Conservation (phyloP, 805 yeast species). For the Sporopachydermia lactativora region DNA sequence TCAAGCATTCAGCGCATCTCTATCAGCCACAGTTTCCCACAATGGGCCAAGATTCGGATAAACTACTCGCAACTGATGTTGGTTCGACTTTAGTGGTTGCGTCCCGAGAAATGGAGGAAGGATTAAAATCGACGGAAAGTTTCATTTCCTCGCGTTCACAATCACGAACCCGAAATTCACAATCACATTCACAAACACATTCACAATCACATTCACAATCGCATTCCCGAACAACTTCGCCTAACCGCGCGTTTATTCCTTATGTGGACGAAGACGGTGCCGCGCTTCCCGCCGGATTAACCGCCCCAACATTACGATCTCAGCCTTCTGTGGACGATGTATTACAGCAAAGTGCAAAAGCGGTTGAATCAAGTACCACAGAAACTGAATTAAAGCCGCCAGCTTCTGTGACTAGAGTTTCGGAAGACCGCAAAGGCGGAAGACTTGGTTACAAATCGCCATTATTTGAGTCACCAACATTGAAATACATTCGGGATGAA, state of each 20-base stretch:
- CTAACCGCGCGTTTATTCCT: neutral
- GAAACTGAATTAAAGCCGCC: too few species aligned
- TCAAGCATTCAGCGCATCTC: too few species aligned
- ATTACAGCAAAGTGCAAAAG: neutral
- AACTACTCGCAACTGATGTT: neutral
- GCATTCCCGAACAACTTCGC: neutral
- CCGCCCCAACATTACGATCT: neutral
- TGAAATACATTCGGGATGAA: neutral
- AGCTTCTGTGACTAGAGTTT: too few species aligned
- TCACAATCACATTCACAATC: neutral
- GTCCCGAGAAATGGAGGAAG: neutral
- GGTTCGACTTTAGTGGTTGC: neutral
- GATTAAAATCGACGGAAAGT: neutral
- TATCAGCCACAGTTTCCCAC: too few species aligned
- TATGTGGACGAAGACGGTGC: neutral
- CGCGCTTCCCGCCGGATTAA: too few species aligned
- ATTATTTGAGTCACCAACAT: neutral
- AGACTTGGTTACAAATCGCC: neutral
- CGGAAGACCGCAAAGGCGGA: neutral
- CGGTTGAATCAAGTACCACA: neutral
- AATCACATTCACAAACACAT: too few species aligned
- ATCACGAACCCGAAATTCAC: neutral
- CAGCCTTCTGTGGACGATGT: neutral
- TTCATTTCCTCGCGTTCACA: neutral
- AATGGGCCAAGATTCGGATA: conserved; percentile 1